Conservation (phyloP, 805 yeast genomes). For the Schizosaccharomyces osmophilus region DNA sequence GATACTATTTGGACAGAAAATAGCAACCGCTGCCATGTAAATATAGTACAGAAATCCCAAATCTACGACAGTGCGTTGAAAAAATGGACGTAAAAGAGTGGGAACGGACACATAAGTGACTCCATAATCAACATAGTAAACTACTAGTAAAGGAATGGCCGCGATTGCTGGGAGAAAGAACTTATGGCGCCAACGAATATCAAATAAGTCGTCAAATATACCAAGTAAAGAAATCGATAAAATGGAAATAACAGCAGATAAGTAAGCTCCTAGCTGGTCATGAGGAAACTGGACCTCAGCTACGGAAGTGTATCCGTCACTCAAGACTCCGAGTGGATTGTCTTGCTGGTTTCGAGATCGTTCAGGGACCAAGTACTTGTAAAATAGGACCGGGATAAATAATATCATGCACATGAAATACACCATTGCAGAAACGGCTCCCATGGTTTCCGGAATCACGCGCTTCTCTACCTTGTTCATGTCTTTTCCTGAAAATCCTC, state of each 20-base stretch:
- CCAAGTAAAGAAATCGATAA: conserved; percentile 71
- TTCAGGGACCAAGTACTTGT: conserved; percentile 38
- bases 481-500: conserved; percentile 74
- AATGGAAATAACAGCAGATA: conserved; percentile 62
- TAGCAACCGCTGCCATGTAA: conserved; percentile 78
- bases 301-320: background rate
- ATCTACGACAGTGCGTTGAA: conserved; percentile 9
- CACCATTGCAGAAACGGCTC: conserved; percentile 65
- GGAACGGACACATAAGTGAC: conserved; percentile 76
- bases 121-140: conserved; percentile 82
- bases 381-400: conserved; percentile 71
- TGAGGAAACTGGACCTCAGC: conserved; percentile 34
- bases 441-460: conserved; percentile 57
- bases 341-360: conserved; percentile 6
- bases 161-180: conserved; percentile 89
- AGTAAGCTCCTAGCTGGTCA: conserved; percentile 50
- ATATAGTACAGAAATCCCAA: conserved; percentile 33
- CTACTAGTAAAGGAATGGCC: conserved; percentile 69
- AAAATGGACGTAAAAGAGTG: conserved; percentile 24
- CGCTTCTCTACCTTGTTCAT: conserved; percentile 54
- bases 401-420: conserved; percentile 60
- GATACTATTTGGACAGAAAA: conserved; percentile 87
- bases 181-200: conserved; percentile 91
- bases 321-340: conserved; percentile 3
- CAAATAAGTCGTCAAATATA: conserved; percentile 81